These are phyloP conservation scores for Sequoiadendron giganteum DNA, from an alignment of 75 land plant genomes.

Conservation along the genomic window DNA sequence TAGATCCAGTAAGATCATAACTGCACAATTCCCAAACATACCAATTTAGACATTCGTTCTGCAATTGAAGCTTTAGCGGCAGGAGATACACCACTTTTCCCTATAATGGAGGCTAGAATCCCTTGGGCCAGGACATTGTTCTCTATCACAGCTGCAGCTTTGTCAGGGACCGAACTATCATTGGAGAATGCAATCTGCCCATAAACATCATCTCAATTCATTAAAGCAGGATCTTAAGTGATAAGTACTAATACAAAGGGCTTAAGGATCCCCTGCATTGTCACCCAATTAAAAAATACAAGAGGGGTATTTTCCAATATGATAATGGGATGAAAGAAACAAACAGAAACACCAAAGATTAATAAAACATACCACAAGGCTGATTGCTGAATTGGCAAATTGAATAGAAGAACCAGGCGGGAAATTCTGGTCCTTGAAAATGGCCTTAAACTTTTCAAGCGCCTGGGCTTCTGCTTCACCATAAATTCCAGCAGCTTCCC, in stretches of 20 bases:
- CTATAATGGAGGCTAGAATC: conserved; percentile 63
- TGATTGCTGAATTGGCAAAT: conserved; percentile 36
- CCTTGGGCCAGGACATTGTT: conserved; percentile 40
- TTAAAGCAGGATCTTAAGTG: background rate
- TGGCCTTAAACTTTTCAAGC: conserved; percentile 37
- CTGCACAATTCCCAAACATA: background rate
- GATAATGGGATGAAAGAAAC: background rate
- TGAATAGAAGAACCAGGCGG: conserved; percentile 63
- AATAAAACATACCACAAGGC: conserved; percentile 23
- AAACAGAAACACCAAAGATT: background rate
- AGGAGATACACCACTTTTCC: conserved; percentile 70
- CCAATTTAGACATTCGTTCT: conserved; percentile 22
- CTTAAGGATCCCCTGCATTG: no score
- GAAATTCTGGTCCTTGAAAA: conserved; percentile 52
- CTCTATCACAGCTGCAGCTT: conserved; percentile 37
- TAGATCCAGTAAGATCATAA: background rate
- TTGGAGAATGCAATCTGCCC: conserved; percentile 58
- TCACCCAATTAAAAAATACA: background rate
- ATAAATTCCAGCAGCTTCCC: conserved; percentile 41
- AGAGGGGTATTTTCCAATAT: background rate
- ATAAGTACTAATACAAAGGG: no score
- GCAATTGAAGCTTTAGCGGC: conserved; percentile 53
- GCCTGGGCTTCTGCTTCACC: conserved; percentile 47
- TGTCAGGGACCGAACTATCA: conserved; percentile 33
- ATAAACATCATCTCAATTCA: background rate